A percentile compares a stretch with the other conserved stretches of the same genome.
These are phyloP conservation scores for Chrysosporium keratinophilum DNA, from an alignment of 2,329 filamentous ascomycete species.

Conservation along the genomic window DNA sequence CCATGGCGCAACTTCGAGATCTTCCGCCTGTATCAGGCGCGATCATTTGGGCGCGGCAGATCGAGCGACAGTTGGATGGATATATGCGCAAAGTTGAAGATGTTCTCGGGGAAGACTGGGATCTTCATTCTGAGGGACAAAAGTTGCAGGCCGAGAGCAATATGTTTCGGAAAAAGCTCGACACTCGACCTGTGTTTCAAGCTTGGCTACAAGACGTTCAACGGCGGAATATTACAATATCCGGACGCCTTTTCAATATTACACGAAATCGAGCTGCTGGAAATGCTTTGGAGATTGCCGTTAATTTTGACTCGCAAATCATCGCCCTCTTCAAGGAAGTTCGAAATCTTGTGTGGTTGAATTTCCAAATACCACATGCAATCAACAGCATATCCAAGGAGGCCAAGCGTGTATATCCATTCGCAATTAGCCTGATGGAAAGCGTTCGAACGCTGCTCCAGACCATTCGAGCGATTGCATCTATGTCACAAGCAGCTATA, in stretches of 20 bases:
- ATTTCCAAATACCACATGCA: constrained; percentile 84
- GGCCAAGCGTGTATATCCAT: constrained; percentile 96
- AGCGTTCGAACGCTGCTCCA: constrained; percentile 90
- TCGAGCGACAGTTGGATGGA: constrained; percentile 85
- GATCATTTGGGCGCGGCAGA: constrained; percentile 95
- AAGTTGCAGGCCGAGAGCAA: constrained; percentile 86
- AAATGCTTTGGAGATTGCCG: constrained; percentile 73
- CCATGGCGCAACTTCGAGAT: constrained; percentile 95
- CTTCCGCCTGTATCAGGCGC: constrained; percentile 90
- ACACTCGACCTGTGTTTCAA: constrained; percentile 87
- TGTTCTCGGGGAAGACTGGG: constrained; percentile 90
- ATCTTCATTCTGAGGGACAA: constrained; percentile 84
- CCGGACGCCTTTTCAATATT: constrained; percentile 84
- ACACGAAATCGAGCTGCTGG: constrained; percentile 79
- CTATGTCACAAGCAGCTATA: constrained; percentile 79
- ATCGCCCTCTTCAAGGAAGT: constrained; percentile 99
- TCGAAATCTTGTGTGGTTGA: constrained; percentile 88
- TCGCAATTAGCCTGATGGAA: constrained; percentile 96
- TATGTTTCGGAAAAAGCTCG: constrained; percentile 90
- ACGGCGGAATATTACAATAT: constrained; percentile 78
- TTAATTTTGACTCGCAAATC: constrained; percentile 96
- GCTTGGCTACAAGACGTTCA: constrained; percentile 90
- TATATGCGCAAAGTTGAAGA: constrained; percentile 99
- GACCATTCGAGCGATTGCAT: constrained; percentile 69
- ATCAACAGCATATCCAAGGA: constrained; percentile 96